These are phyloP conservation scores for Epichloe aotearoae DNA, from an alignment of 2,329 filamentous ascomycete genomes.

Conservation along the genomic window DNA sequence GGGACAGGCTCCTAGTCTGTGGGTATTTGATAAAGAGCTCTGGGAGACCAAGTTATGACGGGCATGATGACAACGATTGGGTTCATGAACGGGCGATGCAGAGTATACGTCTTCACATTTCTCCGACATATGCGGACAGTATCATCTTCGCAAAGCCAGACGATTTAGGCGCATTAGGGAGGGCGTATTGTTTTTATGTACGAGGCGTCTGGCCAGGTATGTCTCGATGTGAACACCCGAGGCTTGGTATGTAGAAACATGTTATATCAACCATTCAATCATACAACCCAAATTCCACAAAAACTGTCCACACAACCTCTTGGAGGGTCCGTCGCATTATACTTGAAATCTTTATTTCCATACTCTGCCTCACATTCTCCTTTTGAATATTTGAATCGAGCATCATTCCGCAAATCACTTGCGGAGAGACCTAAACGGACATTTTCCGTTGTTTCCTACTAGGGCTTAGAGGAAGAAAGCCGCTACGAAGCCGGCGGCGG, in stretches of 20 bases:
- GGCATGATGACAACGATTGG: not conserved
- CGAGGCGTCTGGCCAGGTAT: not conserved
- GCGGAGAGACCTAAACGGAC: too few species aligned
- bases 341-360: too few species aligned
- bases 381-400: too few species aligned
- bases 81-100: too few species aligned
- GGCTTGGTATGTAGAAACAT: not conserved
- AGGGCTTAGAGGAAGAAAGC: slow-evolving; percentile 27
- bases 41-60: slow-evolving; percentile 7
- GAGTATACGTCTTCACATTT: too few species aligned
- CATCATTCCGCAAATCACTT: too few species aligned
- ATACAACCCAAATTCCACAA: not conserved
- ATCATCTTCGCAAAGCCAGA: too few species aligned
- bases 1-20: slow-evolving; percentile 16
- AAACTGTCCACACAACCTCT: not conserved
- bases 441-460: not conserved
- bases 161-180: not conserved
- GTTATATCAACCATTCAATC: not conserved
- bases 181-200: not conserved
- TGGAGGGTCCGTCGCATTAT: too few species aligned
- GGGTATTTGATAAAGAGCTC: slow-evolving; percentile 16
- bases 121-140: too few species aligned
- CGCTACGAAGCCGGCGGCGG: slow-evolving; percentile 24
- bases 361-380: too few species aligned
- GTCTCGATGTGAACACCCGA: not conserved